Evolutionary conservation across 768 basidiomycete species (phyloP).

Genomic region (Kwoniella sp.): DNA sequence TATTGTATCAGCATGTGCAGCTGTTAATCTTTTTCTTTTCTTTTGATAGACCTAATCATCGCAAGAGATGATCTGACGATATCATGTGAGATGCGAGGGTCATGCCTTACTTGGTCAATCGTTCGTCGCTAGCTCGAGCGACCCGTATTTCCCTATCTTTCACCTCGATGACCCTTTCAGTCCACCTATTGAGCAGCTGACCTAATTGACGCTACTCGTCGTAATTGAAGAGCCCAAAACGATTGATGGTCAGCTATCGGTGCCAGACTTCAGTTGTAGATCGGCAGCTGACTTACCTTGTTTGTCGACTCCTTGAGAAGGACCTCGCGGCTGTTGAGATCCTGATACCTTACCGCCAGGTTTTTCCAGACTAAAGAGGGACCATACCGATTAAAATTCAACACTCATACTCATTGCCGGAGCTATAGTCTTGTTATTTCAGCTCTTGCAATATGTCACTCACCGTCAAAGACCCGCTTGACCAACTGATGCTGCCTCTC

Average conservation of each 20-base stretch:
- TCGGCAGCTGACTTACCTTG: slow-evolving; percentile 9
- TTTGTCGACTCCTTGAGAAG: background rate
- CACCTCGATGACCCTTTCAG: slow-evolving; percentile 38
- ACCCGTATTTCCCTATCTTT: slow-evolving; percentile 44
- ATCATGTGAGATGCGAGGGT: background rate
- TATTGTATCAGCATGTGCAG: background rate
- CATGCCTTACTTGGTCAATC: slow-evolving; percentile 13
- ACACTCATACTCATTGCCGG: too few species aligned
- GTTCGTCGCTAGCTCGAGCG: slow-evolving; percentile 24
- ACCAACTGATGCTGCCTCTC: slow-evolving; percentile 16
- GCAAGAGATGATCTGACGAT: too few species aligned
- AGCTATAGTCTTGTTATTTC: background rate
- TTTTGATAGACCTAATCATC: background rate
- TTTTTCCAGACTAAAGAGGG: slow-evolving; percentile 34
- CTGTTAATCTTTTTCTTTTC: too few species aligned
- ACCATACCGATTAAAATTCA: too few species aligned
- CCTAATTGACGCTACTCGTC: background rate
- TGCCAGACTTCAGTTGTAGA: background rate
- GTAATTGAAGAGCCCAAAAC: too few species aligned
- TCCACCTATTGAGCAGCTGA: slow-evolving; percentile 26
- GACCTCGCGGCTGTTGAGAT: slow-evolving; percentile 4
- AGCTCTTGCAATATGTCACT: background rate
- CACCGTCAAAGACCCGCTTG: background rate
- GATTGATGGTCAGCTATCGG: background rate
- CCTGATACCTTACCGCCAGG: slow-evolving; percentile 14